Percentiles rank a stretch among this genome's conserved stretches.
Evolutionary conservation across 331 rosid genomes (phyloP).

Genomic region (Malus hybrid): DNA sequence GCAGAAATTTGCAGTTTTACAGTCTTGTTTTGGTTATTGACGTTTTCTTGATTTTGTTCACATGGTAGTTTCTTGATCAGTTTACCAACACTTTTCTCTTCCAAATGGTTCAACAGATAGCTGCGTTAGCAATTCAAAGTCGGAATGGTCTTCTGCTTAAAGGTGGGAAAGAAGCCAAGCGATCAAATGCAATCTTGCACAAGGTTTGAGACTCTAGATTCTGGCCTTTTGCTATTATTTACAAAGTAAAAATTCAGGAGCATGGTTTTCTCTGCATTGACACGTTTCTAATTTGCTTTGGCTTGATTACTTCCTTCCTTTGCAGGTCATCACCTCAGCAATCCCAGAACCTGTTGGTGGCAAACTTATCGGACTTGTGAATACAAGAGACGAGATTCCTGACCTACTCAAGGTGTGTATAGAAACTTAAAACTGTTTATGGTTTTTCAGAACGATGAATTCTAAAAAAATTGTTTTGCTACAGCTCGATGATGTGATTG

Average conservation of each 20-base stretch:
- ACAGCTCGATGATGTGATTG: constrained; percentile 80
- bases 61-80: neutral
- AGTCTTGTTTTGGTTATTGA: neutral
- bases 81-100: neutral
- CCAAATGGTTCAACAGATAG: constrained; percentile 45
- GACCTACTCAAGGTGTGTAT: constrained; percentile 71
- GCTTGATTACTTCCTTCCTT: neutral
- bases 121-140: constrained; percentile 76
- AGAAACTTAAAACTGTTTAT: constrained; percentile 2
- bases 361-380: constrained; percentile 71
- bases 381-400: constrained; percentile 75
- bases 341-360: constrained; percentile 61
- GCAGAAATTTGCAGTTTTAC: no score
- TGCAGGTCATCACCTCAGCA: constrained; percentile 60
- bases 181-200: constrained; percentile 66
- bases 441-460: constrained; percentile 6
- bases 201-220: constrained; percentile 43
- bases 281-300: neutral
- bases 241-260: neutral
- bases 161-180: constrained; percentile 80
- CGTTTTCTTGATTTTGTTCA: neutral
- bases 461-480: constrained; percentile 15
- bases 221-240: neutral
- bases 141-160: constrained; percentile 87
- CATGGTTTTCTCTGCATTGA: neutral